Conservation (phyloP, 495 filamentous ascomycete genomes). For the Annulohypoxylon moriforme region DNA sequence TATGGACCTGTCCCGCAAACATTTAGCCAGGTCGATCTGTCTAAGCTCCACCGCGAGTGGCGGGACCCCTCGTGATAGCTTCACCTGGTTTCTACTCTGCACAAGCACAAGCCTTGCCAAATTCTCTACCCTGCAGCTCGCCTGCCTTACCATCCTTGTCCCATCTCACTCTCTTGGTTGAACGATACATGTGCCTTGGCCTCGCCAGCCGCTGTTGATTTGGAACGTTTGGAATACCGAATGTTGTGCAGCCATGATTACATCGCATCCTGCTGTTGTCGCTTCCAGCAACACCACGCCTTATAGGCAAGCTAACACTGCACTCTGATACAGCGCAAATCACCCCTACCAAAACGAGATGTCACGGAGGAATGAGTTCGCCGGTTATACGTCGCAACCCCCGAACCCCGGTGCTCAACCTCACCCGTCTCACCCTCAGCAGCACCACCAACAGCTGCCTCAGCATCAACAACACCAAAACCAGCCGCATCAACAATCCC, state of each 20-base stretch:
- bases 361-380: slow-evolving; percentile 56
- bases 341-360: slow-evolving; percentile 56
- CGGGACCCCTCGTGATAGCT: slow-evolving; percentile 44
- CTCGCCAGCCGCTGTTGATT: slow-evolving; percentile 28
- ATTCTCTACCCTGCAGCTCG: slow-evolving; percentile 35
- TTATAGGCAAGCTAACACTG: slow-evolving; percentile 43
- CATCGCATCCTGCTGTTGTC: slow-evolving; percentile 36
- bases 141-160: slow-evolving; percentile 31
- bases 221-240: slow-evolving; percentile 26
- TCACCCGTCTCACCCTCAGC: slow-evolving; percentile 46
- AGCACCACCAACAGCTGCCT: slow-evolving; percentile 45
- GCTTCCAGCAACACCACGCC: slow-evolving; percentile 35
- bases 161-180: slow-evolving; percentile 13
- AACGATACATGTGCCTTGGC: slow-evolving; percentile 17
- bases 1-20: slow-evolving; percentile 40
- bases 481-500: slow-evolving; percentile 41
- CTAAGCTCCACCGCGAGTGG: slow-evolving; percentile 41
- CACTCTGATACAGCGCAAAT: slow-evolving; percentile 50
- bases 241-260: slow-evolving; percentile 43
- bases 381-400: slow-evolving; percentile 42
- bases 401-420: slow-evolving; percentile 47
- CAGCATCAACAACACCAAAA: slow-evolving; percentile 46
- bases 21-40: slow-evolving; percentile 29
- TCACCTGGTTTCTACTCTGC: slow-evolving; percentile 28
- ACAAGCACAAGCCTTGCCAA: slow-evolving; percentile 19